Percentiles rank a stretch among this genome's conserved stretches.
Evolutionary conservation across 139 green algal species (phyloP).

Genomic region (Chlorella sp.): DNA sequence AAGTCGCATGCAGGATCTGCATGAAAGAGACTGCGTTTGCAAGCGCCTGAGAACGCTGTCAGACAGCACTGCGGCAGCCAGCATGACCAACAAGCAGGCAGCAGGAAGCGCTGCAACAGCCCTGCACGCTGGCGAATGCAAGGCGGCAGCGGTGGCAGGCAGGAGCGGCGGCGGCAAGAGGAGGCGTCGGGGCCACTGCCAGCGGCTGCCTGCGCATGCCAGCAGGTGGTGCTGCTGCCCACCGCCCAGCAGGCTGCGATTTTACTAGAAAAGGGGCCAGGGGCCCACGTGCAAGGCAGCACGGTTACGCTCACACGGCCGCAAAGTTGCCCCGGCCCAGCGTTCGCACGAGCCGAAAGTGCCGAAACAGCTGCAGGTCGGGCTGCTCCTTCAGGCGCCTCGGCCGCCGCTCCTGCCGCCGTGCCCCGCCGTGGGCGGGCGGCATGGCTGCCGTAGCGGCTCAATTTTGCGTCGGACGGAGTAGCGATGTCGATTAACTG

Average conservation of each 20-base stretch:
- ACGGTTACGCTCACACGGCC: neutral
- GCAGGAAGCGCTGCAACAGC: too few species aligned
- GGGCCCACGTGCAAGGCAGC: neutral
- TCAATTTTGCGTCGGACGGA: too few species aligned
- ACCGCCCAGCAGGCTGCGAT: neutral
- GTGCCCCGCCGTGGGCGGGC: too few species aligned
- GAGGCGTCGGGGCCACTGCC: neutral
- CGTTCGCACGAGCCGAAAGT: neutral
- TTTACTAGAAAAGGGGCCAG: neutral
- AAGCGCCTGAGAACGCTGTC: neutral
- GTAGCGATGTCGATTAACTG: too few species aligned
- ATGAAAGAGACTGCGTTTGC: neutral
- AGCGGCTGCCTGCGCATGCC: neutral
- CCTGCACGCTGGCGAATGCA: too few species aligned
- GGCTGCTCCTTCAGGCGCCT: neutral
- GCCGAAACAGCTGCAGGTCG: neutral
- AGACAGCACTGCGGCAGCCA: neutral
- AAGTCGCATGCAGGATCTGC: neutral
- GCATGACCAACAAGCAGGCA: too few species aligned
- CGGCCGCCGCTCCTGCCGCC: neutral
- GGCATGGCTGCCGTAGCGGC: too few species aligned
- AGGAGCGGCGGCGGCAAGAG: too few species aligned
- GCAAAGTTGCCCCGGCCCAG: slow-evolving; percentile 17
- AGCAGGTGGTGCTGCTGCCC: neutral
- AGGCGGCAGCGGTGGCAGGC: too few species aligned